phyloP scores from a whole-genome alignment of 2,329 filamentous ascomycete genomes.

The Scedosporium aurantiacum region DNA sequence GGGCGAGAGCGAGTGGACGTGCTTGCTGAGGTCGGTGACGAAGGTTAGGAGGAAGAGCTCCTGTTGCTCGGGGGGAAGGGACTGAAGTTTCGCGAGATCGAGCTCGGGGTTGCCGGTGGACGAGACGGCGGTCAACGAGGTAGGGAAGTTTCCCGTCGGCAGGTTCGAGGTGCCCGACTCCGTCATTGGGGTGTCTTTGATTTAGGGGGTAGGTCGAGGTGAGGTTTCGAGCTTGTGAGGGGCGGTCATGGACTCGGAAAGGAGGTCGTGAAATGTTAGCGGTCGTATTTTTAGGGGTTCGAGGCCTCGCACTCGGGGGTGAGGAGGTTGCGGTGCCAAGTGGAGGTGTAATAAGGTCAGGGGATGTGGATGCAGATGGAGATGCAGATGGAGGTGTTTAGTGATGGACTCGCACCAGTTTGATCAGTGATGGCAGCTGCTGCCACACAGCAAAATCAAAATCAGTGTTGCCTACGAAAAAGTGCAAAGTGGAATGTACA shows the following conservation, averaged over 20 bases:
- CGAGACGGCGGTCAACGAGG: constrained; percentile 17
- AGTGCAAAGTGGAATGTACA: background rate
- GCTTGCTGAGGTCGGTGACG: constrained; percentile 68
- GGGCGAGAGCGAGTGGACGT: constrained; percentile 62
- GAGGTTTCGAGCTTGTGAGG: background rate
- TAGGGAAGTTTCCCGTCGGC: constrained; percentile 19
- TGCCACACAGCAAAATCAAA: background rate
- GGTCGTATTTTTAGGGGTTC: background rate
- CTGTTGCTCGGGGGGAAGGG: constrained; percentile 86
- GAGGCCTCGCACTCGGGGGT: background rate
- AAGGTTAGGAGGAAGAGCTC: constrained; percentile 89
- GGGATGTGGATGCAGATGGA: background rate
- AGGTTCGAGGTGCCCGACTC: constrained; percentile 24
- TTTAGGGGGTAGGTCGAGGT: constrained; percentile 4
- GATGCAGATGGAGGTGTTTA: background rate
- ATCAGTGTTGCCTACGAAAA: no score
- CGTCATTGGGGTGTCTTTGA: constrained; percentile 17
- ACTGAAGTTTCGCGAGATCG: constrained; percentile 79
- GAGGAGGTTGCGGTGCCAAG: background rate
- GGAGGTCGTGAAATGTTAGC: background rate
- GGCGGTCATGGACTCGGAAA: background rate
- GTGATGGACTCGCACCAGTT: background rate
- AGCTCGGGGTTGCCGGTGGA: constrained; percentile 59
- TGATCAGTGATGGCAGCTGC: background rate
- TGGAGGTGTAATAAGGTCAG: background rate